Evolutionary conservation across 2,329 filamentous ascomycete species (phyloP).

Genomic region (Lomentospora prolificans): DNA sequence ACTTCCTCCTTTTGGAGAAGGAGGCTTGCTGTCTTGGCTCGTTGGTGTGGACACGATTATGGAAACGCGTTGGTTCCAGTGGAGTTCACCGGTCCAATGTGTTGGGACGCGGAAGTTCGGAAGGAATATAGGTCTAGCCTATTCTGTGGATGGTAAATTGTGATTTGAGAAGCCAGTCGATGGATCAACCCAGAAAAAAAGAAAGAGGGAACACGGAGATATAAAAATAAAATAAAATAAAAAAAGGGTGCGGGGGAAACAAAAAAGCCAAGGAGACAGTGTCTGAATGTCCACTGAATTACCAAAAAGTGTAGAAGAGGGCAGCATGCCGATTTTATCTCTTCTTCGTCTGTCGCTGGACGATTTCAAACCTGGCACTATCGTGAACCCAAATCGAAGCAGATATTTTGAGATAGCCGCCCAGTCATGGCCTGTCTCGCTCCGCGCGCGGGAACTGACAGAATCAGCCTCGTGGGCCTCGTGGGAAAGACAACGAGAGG

Average conservation of each 20-base stretch:
- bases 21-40: background rate
- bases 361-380: background rate
- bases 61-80: background rate
- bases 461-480: background rate
- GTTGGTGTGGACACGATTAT: background rate
- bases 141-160: background rate
- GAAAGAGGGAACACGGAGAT: background rate
- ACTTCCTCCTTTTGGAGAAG: background rate
- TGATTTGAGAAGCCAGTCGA: background rate
- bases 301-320: background rate
- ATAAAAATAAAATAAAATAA: background rate
- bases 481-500: background rate
- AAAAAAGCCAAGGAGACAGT: background rate
- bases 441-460: constrained; percentile 1
- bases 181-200: background rate
- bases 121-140: background rate
- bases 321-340: background rate
- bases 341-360: background rate
- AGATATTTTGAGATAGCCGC: constrained; percentile 1
- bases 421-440: background rate
- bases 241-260: background rate
- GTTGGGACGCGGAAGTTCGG: constrained; percentile 1
- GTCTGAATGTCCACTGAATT: background rate
- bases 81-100: constrained; percentile 1
- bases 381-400: background rate